Evolutionary conservation across 179 eudicot species (phyloP).

Genomic region (Vitellaria paradoxa): DNA sequence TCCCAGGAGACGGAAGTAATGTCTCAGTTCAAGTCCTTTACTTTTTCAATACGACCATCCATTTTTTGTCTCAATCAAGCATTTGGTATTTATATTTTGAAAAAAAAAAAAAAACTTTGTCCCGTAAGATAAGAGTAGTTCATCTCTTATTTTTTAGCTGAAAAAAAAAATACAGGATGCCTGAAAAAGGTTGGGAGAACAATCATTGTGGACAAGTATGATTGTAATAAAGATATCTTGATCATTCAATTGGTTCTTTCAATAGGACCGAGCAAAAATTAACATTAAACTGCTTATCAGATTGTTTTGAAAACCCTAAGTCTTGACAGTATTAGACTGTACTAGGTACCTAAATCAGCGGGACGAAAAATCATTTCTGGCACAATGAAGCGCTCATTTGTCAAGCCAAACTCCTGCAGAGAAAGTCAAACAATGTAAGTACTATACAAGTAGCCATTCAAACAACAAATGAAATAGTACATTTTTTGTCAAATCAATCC

Average conservation of each 20-base stretch:
- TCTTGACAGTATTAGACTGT: constrained; percentile 16
- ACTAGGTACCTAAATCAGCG: constrained; percentile 77
- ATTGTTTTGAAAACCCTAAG: background rate
- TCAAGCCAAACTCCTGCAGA: constrained; percentile 79
- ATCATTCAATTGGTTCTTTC: background rate
- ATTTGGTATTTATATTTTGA: background rate
- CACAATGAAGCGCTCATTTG: constrained; percentile 96
- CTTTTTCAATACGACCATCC: background rate
- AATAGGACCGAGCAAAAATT: background rate
- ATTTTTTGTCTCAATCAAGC: background rate
- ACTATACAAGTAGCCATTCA: background rate
- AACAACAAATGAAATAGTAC: constrained; percentile 30
- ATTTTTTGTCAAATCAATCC: constrained; percentile 66
- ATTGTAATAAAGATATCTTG: background rate
- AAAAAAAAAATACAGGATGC: background rate
- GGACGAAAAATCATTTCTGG: constrained; percentile 99
- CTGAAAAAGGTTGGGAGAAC: no score
- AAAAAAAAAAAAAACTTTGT: background rate
- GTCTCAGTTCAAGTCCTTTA: background rate
- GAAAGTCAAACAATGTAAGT: constrained; percentile 15
- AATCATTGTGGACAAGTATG: no score
- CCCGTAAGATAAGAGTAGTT: background rate
- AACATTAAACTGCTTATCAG: background rate
- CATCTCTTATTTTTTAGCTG: background rate
- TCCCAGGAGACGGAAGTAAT: background rate